Evolutionary conservation across 1,139 yeast genomes (phyloP), one percentile per base, ranked within the genome.

Genomic region (Geotrichum macrosporum): DNA sequence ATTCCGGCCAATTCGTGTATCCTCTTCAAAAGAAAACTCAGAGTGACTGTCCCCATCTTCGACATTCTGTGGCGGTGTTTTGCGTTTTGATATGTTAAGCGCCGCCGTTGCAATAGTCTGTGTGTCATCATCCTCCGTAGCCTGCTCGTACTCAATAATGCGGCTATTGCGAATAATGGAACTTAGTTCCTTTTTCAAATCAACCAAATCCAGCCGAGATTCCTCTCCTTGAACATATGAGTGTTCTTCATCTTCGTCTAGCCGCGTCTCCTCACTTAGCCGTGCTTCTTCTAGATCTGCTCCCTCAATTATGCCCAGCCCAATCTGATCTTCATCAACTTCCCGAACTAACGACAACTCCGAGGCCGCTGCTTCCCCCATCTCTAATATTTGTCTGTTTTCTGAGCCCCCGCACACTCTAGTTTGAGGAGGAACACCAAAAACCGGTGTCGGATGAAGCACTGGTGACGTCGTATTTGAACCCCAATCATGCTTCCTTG

Each of bases 401-500:
- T n/a, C n/a, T n/a, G n/a, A n/a, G n/a, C n/a, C n/a, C n/a, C n/a
- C n/a, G n/a, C n/a, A n/a, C n/a, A n/a, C n/a, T n/a, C n/a, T n/a
- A n/a, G n/a, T n/a, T n/a, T n/a, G n/a, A n/a, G n/a, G n/a, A n/a
- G n/a, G n/a, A n/a, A n/a, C n/a, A n/a, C n/a, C n/a, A n/a, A 40
- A 36, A 16, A 48, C 48, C 1, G 48, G 46, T 10, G 46, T 48
- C 10, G 51, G 51, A 19, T 48, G 48, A 20, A 48, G 44, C 13
- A 31, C 41, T 4, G 44, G 44, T 5, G 51, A 39, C 5, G 48
- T 27, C 4, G 43, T 35, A 2, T 24, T 24, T 8, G 58, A 48
- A 16, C 65, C 63, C 68, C 68, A 64, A 37, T 63, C 65, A 31
- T 64, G 65, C 15, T 60, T 59, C 29, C 66, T 48, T 15, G 67